Percentiles rank a stretch among this genome's conserved stretches.
Evolutionary conservation across 1,284 basidiomycete genomes (phyloP).

Genomic region (Somion occarium): DNA sequence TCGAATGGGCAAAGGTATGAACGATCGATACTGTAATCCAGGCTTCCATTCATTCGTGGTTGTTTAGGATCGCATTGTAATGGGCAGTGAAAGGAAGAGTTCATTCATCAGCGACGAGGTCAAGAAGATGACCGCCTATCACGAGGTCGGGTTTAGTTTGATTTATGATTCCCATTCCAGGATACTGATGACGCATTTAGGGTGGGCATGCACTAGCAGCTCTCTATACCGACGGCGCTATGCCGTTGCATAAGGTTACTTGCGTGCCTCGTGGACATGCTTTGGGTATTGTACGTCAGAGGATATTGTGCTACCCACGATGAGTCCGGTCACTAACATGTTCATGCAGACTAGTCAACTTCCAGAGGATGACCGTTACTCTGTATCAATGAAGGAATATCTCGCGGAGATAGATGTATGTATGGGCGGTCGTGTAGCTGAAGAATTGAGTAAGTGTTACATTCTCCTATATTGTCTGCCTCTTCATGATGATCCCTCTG

Average conservation of each 20-base stretch:
- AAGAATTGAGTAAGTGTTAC: constrained; percentile 69
- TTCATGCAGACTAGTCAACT: constrained; percentile 71
- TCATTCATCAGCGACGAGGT: constrained; percentile 82
- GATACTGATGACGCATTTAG: constrained; percentile 30
- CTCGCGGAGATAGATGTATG: constrained; percentile 82
- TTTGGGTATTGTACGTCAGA: constrained; percentile 75
- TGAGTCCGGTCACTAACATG: not conserved
- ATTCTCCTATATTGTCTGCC: not conserved
- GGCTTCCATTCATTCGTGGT: not conserved
- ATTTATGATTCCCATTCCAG: constrained; percentile 7
- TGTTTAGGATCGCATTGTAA: constrained; percentile 80
- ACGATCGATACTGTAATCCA: not conserved
- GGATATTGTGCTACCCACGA: too few relatives aligned
- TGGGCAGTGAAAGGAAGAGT: constrained; percentile 91
- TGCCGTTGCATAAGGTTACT: constrained; percentile 94
- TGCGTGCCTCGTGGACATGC: constrained; percentile 93
- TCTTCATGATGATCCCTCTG: constrained; percentile 7
- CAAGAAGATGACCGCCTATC: constrained; percentile 89
- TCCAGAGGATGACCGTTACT: constrained; percentile 78
- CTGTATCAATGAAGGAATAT: constrained; percentile 70
- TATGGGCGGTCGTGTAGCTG: constrained; percentile 91
- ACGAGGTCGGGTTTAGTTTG: constrained; percentile 55
- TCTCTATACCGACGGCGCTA: constrained; percentile 87
- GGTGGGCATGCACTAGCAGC: constrained; percentile 92
- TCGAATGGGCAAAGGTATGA: constrained; percentile 92